These are phyloP conservation scores for Linderniella brevidens DNA, from an alignment of 257 asterid genomes.

Conservation along the genomic window DNA sequence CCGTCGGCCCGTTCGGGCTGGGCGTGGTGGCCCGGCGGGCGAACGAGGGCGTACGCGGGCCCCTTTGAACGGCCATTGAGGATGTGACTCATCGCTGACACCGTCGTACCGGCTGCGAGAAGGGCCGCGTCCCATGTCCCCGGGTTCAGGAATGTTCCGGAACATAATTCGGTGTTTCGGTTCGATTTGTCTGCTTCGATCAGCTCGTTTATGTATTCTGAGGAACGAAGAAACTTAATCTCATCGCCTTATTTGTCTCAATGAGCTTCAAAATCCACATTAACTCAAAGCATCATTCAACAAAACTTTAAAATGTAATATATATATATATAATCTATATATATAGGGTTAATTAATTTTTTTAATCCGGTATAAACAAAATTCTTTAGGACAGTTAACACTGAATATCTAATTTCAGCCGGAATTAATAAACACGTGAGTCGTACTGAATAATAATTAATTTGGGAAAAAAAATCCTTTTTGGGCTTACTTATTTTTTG, in stretches of 20 bases:
- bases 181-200: slow-evolving; percentile 52
- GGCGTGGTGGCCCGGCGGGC: slow-evolving; percentile 98
- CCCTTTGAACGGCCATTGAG: slow-evolving; percentile 38
- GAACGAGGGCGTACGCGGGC: slow-evolving; percentile 51
- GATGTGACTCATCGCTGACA: slow-evolving; percentile 72
- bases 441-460: too few relatives aligned
- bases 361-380: too few relatives aligned
- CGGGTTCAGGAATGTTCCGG: slow-evolving; percentile 70
- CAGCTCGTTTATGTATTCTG: slow-evolving; percentile 64
- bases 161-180: slow-evolving; percentile 25
- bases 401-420: too few relatives aligned
- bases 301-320: too few relatives aligned
- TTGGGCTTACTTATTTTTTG: too few relatives aligned
- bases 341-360: too few relatives aligned
- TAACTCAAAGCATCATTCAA: too few relatives aligned
- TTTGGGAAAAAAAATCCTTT: too few relatives aligned
- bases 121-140: slow-evolving; percentile 87
- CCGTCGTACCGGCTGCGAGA: slow-evolving; percentile 75
- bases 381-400: too few relatives aligned
- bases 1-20: slow-evolving; percentile 88
- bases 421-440: too few relatives aligned
- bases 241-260: too few relatives aligned
- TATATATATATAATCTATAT: too few relatives aligned
- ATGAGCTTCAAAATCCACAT: neutral
- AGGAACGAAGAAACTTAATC: slow-evolving; percentile 8